Conservation (phyloP, 768 basidiomycete genomes). For the Boletus patriciae region DNA sequence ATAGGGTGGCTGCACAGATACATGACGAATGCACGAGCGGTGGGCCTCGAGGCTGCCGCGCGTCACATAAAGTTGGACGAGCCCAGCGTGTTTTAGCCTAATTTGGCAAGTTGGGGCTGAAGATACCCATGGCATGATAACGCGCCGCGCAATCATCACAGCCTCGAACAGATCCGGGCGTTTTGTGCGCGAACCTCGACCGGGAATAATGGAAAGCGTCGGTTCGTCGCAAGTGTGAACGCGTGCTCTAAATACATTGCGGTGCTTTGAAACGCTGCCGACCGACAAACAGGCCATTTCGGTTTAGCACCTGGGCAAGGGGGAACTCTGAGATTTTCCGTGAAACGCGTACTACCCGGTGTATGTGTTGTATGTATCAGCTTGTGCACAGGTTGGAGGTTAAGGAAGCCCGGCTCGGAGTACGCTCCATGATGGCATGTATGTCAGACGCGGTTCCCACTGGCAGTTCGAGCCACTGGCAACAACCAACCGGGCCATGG, state of each 20-base stretch:
- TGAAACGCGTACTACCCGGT: background rate
- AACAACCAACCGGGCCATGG: too few relatives aligned
- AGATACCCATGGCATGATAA: conserved; percentile 5
- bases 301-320: conserved; percentile 11
- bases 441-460: too few relatives aligned
- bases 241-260: conserved; percentile 3
- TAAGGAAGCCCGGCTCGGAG: background rate
- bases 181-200: background rate
- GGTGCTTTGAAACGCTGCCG: background rate
- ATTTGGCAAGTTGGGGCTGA: conserved; percentile 10
- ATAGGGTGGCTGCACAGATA: conserved; percentile 21
- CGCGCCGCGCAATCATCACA: conserved; percentile 17
- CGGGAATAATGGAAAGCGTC: conserved; percentile 5
- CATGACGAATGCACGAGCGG: conserved; percentile 28
- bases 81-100: conserved; percentile 16
- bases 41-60: conserved; percentile 35
- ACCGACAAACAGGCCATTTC: background rate
- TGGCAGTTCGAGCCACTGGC: too few relatives aligned
- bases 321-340: background rate
- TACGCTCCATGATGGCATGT: too few relatives aligned
- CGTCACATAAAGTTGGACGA: conserved; percentile 15
- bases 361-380: background rate
- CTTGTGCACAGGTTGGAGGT: background rate
- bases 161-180: conserved; percentile 12
- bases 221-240: background rate